phyloP scores from a whole-genome alignment of 2,329 filamentous ascomycete species.

The Cordyceps pruinosa region DNA sequence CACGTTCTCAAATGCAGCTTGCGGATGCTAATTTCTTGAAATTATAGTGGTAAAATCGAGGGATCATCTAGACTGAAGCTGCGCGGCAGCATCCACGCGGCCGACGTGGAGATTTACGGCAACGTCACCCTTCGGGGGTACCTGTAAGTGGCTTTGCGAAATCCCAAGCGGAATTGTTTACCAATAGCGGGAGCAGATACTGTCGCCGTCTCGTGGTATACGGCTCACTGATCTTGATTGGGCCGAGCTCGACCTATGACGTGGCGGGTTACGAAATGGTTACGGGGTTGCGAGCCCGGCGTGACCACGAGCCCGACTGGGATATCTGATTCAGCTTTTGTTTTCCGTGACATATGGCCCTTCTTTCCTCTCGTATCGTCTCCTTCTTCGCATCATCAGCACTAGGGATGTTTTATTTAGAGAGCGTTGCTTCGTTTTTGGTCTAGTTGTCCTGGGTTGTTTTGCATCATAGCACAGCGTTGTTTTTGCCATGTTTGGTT shows the following conservation, averaged over 20 bases:
- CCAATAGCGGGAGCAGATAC: constrained; percentile 20
- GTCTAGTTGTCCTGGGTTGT: not conserved
- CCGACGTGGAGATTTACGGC: constrained; percentile 41
- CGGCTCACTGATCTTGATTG: constrained; percentile 40
- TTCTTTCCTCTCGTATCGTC: too few species aligned
- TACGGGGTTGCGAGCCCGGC: constrained; percentile 35
- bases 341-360: too few species aligned
- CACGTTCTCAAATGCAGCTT: not conserved
- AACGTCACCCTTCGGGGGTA: constrained; percentile 38
- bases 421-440: not conserved
- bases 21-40: not conserved
- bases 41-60: constrained; percentile 36
- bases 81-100: constrained; percentile 34
- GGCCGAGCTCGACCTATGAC: constrained; percentile 36
- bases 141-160: constrained; percentile 27
- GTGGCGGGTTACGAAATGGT: constrained; percentile 37
- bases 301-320: constrained; percentile 36
- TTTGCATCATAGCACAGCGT: not conserved
- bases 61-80: constrained; percentile 41
- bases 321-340: constrained; percentile 21
- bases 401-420: not conserved
- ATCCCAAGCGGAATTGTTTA: not conserved
- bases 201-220: constrained; percentile 39
- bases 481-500: not conserved
- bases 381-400: not conserved